Evolutionary conservation across 345 rosid genomes (phyloP), one percentile per base, ranked within the genome.

Genomic region (Euphorbia tirucalli): DNA sequence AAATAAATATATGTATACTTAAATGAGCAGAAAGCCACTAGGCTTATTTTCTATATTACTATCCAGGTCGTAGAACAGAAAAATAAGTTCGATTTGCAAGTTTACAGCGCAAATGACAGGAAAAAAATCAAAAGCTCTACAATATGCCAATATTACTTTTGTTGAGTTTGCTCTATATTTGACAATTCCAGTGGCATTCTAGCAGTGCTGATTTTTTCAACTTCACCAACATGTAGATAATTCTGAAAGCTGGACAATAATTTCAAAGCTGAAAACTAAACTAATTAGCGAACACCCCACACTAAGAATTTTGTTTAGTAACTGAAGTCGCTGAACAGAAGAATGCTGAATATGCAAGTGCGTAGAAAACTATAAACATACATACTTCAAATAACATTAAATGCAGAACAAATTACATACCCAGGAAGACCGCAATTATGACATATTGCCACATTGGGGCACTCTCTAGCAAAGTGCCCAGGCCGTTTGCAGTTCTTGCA

Each of bases 401-500:
- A 62, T 22, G 55, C 25, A 44, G 35, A 18, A 22, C 16, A 37
- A 25, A 60, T 25, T 49, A 5, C 77, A 49, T 80, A 94, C 99
- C 99, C 99, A 0, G 99, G 97, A 75, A 92, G 97, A 59, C 96
- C 91, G 56, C 99, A 94, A 72, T 92, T 94, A 87, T 94, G 97
- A 84, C 97, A 94, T 74, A 92, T 90, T 59, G 96, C 93, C 80
- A 86, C 99, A 86, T 92, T 94, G 19, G 99, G 82, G 78, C 99
- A 94, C 73, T 94, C 99, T 81, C 97, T 86, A 69, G 97, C 99
- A 81, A 75, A 94, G 78, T 94, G 99, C 46, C 99, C 99, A 11
- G 97, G 99, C 67, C 93, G 85, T 71, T 88, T 95, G 85, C 99
- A 94, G 80, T 94, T 94, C 82, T 95, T 95, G 92, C 99, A 95